Percentiles rank a stretch among this genome's conserved stretches.
Conservation (phyloP, 371 early-diverging fungal species). For the Globomyces sp. region DNA sequence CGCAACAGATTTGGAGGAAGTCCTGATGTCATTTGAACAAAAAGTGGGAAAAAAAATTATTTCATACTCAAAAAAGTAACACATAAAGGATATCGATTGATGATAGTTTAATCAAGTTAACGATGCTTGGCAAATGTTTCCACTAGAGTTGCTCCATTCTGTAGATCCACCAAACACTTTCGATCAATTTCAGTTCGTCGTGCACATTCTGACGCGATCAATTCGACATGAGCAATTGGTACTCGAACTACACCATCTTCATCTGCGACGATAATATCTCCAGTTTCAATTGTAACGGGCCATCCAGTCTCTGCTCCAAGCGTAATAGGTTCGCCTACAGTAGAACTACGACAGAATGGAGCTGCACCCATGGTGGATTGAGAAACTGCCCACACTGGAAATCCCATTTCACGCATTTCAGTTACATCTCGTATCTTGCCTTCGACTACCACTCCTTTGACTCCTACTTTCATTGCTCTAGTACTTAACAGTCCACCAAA, state of each 20-base stretch:
- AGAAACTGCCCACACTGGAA: slow-evolving; percentile 67
- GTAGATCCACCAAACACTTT: slow-evolving; percentile 67
- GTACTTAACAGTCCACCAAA: slow-evolving; percentile 84
- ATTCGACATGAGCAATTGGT: slow-evolving; percentile 52
- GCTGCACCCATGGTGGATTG: slow-evolving; percentile 69
- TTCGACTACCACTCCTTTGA: slow-evolving; percentile 69
- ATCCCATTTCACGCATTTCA: slow-evolving; percentile 55
- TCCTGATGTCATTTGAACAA: slow-evolving; percentile 1
- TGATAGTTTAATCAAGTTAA: background rate
- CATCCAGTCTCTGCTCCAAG: slow-evolving; percentile 49
- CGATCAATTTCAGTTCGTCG: slow-evolving; percentile 61
- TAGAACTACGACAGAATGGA: slow-evolving; percentile 61
- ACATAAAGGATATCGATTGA: too few relatives aligned
- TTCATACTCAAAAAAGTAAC: too few relatives aligned
- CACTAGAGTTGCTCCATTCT: slow-evolving; percentile 57
- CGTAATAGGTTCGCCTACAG: slow-evolving; percentile 61
- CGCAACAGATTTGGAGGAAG: slow-evolving; percentile 75
- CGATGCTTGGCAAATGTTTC: slow-evolving; percentile 67
- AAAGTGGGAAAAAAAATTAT: too few relatives aligned
- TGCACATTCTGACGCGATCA: slow-evolving; percentile 57
- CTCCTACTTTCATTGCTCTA: slow-evolving; percentile 62
- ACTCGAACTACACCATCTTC: slow-evolving; percentile 74
- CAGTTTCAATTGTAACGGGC: slow-evolving; percentile 53
- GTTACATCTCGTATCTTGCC: slow-evolving; percentile 73
- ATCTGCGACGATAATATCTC: slow-evolving; percentile 79